Conservation (phyloP, 345 rosid species). For the Eucalyptus coolabah region DNA sequence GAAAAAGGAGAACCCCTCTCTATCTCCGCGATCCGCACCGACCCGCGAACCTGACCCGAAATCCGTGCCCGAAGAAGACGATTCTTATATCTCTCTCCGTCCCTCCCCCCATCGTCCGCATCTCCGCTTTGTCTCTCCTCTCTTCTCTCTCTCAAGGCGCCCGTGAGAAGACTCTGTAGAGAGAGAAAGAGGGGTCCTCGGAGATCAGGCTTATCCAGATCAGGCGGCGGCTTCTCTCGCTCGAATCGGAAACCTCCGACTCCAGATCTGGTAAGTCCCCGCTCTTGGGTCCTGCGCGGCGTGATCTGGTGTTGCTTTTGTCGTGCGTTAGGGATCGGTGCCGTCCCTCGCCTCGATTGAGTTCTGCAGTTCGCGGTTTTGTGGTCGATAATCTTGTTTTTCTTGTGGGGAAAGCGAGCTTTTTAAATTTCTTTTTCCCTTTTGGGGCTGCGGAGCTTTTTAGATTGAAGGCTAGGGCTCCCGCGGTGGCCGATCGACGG, state of each 20-base stretch:
- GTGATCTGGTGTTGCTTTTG: neutral
- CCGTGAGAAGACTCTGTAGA: neutral
- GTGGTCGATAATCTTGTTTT: neutral
- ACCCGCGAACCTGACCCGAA: neutral
- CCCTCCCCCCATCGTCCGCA: neutral
- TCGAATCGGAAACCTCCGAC: slow-evolving; percentile 8
- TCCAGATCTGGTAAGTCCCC: slow-evolving; percentile 16
- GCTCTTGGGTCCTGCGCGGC: neutral
- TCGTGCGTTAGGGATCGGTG: neutral
- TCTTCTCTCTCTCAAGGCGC: neutral
- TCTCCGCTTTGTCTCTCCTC: neutral
- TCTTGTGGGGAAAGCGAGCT: neutral
- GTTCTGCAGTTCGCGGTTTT: neutral
- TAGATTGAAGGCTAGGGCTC: neutral
- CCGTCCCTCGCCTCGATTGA: neutral
- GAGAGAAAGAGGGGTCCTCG: neutral
- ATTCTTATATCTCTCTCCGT: neutral
- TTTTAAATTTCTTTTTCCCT: neutral
- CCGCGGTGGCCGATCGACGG: neutral
- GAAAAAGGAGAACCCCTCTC: neutral
- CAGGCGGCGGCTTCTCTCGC: neutral
- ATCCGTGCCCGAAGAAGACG: neutral
- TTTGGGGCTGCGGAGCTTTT: neutral
- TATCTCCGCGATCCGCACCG: neutral
- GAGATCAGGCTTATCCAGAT: slow-evolving; percentile 2